Evolutionary conservation across 768 basidiomycete genomes (phyloP).

Genomic region (Phanerochaete sordida): DNA sequence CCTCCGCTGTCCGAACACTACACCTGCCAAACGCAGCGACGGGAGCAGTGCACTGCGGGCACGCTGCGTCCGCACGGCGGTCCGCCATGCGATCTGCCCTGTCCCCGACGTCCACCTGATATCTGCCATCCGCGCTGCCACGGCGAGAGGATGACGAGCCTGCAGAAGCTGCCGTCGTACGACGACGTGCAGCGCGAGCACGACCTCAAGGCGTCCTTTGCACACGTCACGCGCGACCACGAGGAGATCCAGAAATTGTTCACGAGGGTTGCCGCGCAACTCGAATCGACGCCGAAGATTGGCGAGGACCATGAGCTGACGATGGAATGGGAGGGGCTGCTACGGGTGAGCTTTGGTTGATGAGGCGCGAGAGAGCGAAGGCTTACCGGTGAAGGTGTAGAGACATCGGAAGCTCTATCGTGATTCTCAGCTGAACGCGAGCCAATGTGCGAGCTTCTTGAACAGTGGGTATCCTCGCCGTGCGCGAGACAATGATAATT

Average conservation of each 20-base stretch:
- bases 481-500: too few relatives aligned
- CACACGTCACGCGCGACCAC: constrained; percentile 21
- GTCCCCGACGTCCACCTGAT: not conserved
- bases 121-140: not conserved
- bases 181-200: constrained; percentile 15
- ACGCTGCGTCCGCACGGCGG: not conserved
- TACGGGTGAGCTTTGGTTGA: constrained; percentile 17
- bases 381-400: constrained; percentile 4
- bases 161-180: constrained; percentile 6
- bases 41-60: too few relatives aligned
- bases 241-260: constrained; percentile 26
- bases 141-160: too few relatives aligned
- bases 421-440: constrained; percentile 25
- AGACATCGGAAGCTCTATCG: constrained; percentile 23
- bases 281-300: constrained; percentile 24
- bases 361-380: not conserved
- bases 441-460: constrained; percentile 24
- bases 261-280: constrained; percentile 20
- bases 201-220: constrained; percentile 21
- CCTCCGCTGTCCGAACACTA: not conserved
- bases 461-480: too few relatives aligned
- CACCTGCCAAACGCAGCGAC: not conserved
- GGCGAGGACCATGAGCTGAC: constrained; percentile 19
- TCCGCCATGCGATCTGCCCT: not conserved
- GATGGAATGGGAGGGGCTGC: constrained; percentile 21